Evolutionary conservation across 2,329 filamentous ascomycete species (phyloP).

Genomic region (Graphium sp.): DNA sequence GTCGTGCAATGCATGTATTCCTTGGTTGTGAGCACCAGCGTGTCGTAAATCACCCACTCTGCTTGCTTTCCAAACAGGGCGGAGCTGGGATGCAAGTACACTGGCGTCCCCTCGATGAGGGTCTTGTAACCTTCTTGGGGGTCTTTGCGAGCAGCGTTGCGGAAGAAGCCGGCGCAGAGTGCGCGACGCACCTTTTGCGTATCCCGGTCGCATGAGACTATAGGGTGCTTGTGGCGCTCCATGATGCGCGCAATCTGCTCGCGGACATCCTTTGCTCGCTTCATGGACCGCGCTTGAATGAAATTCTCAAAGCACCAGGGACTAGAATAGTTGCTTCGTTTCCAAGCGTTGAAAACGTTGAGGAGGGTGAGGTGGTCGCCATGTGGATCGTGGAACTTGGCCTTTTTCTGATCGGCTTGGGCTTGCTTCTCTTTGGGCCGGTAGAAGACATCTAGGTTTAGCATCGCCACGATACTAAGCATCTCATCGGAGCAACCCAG

Average conservation of each 20-base stretch:
- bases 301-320: conserved; percentile 98
- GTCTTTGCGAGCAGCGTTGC: conserved; percentile 86
- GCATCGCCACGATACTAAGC: conserved; percentile 86
- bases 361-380: conserved; percentile 90
- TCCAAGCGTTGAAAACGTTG: conserved; percentile 98
- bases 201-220: conserved; percentile 74
- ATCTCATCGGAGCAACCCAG: conserved; percentile 86
- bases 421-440: conserved; percentile 94
- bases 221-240: conserved; percentile 69
- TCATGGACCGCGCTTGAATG: conserved; percentile 81
- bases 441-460: conserved; percentile 82
- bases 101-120: conserved; percentile 82
- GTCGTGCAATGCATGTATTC: conserved; percentile 98
- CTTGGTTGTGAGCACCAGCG: conserved; percentile 79
- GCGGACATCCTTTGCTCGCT: conserved; percentile 77
- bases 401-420: conserved; percentile 92
- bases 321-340: conserved; percentile 61
- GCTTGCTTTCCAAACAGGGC: conserved; percentile 90
- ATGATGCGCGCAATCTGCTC: conserved; percentile 89
- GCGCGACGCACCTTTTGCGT: conserved; percentile 79
- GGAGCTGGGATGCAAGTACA: conserved; percentile 84
- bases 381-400: conserved; percentile 89
- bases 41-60: conserved; percentile 92
- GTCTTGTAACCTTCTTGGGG: conserved; percentile 97
- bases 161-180: conserved; percentile 87